phyloP scores from a whole-genome alignment of 148 eudicot genomes.

The Amaranthus cruentus region DNA sequence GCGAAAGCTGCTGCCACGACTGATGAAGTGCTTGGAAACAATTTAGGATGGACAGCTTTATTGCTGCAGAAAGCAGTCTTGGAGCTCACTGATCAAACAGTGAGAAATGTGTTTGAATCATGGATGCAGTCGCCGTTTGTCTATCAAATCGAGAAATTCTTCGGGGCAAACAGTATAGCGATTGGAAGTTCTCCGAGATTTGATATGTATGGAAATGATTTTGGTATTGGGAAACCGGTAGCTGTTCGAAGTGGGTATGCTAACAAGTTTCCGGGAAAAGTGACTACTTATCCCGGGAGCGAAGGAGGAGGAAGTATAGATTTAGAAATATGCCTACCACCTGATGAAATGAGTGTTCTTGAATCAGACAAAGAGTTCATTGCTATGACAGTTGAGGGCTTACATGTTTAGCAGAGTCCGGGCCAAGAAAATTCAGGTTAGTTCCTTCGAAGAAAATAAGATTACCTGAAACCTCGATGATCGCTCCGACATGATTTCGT shows the following conservation, averaged over 20 bases:
- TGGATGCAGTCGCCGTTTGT: no score
- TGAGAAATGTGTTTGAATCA: neutral
- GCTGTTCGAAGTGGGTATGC: slow-evolving; percentile 13
- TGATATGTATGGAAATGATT: slow-evolving; percentile 9
- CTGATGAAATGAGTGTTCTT: slow-evolving; percentile 19
- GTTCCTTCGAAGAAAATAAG: no score
- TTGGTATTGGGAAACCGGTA: slow-evolving; percentile 21
- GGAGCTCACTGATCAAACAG: neutral
- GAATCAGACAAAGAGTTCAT: slow-evolving; percentile 21
- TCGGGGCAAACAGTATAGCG: neutral
- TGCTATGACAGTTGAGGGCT: no score
- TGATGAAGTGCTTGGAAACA: neutral
- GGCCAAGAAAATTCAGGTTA: no score
- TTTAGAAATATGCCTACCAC: slow-evolving; percentile 14
- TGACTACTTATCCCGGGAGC: slow-evolving; percentile 2
- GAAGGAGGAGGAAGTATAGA: slow-evolving; percentile 24
- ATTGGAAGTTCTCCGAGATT: slow-evolving; percentile 22
- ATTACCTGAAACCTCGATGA: no score
- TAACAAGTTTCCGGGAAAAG: slow-evolving; percentile 18
- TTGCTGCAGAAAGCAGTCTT: slow-evolving; percentile 12
- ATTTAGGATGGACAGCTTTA: slow-evolving; percentile 15
- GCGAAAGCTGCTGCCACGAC: neutral
- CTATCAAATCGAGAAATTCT: no score
- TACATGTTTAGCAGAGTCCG: no score
- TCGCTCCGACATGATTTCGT: no score